Percentiles rank a stretch among this genome's conserved stretches.
phyloP scores from a whole-genome alignment of 192 early-diverging fungal genomes.

The Entomortierella parvispora region DNA sequence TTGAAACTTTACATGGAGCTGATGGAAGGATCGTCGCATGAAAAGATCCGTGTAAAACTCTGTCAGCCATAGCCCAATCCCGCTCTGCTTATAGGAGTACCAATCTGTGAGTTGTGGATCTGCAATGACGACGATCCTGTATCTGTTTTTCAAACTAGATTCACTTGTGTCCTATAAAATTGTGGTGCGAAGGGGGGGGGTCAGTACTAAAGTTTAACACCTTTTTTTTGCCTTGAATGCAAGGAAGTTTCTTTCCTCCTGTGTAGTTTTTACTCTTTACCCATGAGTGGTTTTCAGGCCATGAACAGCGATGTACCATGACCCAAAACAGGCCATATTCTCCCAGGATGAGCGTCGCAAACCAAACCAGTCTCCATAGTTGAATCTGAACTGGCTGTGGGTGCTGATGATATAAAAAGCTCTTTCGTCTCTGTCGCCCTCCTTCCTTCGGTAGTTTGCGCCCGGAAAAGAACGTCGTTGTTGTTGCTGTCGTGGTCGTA shows the following conservation, averaged over 20 bases:
- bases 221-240: too few species aligned
- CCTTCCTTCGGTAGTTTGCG: background rate
- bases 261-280: background rate
- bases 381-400: background rate
- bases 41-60: constrained; percentile 88
- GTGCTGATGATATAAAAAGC: background rate
- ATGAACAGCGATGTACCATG: constrained; percentile 9
- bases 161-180: background rate
- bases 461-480: too few species aligned
- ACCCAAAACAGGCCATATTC: constrained; percentile 6
- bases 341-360: background rate
- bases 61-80: constrained; percentile 61
- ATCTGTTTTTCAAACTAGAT: background rate
- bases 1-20: constrained; percentile 59
- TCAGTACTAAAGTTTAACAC: background rate
- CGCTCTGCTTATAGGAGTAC: constrained; percentile 81
- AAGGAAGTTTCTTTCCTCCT: too few species aligned
- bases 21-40: constrained; percentile 79
- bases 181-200: background rate
- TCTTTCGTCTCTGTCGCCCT: background rate
- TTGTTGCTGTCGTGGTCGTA: too few species aligned
- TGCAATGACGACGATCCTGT: constrained; percentile 72
- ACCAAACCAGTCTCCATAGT: constrained; percentile 5
- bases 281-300: constrained; percentile 9
- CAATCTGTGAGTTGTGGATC: constrained; percentile 94